Percentiles rank a stretch among this genome's conserved stretches.
Conservation (phyloP, 371 early-diverging fungal genomes). For the Lichtheimia ramosa region DNA sequence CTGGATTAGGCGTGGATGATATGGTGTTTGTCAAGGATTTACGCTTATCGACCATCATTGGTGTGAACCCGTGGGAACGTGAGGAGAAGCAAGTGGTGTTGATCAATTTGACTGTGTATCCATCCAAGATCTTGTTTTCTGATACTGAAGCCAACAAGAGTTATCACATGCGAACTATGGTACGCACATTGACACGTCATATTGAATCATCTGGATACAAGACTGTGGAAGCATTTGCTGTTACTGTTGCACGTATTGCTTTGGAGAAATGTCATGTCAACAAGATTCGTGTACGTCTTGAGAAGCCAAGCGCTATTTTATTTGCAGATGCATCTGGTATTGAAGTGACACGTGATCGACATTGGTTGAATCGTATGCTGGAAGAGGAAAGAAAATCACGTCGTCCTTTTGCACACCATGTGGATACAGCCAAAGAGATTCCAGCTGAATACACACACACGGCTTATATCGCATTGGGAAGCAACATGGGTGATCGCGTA, state of each 20-base stretch:
- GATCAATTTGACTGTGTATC: constrained; percentile 75
- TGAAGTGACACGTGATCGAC: constrained; percentile 80
- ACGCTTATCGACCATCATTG: constrained; percentile 83
- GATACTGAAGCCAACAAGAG: constrained; percentile 59
- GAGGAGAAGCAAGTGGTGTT: constrained; percentile 91
- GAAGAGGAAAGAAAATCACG: constrained; percentile 35
- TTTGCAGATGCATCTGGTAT: constrained; percentile 92
- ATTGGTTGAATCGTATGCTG: constrained; percentile 42
- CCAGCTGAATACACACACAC: constrained; percentile 41
- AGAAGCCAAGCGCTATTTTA: constrained; percentile 90
- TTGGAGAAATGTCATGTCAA: constrained; percentile 81
- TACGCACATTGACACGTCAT: constrained; percentile 69
- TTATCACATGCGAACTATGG: constrained; percentile 85
- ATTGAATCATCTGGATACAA: constrained; percentile 77
- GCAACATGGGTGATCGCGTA: constrained; percentile 88
- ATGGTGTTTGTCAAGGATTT: constrained; percentile 82
- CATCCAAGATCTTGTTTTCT: constrained; percentile 44
- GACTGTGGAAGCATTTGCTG: constrained; percentile 83
- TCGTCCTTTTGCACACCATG: constrained; percentile 27
- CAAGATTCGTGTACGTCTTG: constrained; percentile 84
- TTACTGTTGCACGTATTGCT: constrained; percentile 69
- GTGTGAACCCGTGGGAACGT: constrained; percentile 95
- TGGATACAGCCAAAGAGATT: constrained; percentile 23
- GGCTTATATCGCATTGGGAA: constrained; percentile 85
- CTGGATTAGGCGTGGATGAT: constrained; percentile 41